Conservation (phyloP, 768 basidiomycete genomes). For the Royoungia palumana region DNA sequence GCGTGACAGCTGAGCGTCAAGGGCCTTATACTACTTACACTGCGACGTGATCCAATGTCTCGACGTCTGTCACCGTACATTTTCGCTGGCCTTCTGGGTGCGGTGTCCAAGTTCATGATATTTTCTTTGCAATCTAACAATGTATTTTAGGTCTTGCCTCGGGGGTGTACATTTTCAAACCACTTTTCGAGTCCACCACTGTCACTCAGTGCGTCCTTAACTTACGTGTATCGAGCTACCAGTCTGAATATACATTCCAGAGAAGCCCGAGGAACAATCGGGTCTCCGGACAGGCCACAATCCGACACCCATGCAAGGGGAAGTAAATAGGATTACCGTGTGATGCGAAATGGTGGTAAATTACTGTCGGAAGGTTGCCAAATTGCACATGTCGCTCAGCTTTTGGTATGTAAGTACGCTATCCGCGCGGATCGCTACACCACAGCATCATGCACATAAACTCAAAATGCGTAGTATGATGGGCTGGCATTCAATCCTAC, state of each 20-base stretch:
- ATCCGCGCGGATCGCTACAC: constrained; percentile 9
- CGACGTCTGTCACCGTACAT: constrained; percentile 49
- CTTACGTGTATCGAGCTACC: no score
- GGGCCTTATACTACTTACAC: background rate
- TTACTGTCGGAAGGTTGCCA: background rate
- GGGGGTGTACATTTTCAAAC: constrained; percentile 66
- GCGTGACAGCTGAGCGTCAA: no score
- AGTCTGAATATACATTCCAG: constrained; percentile 10
- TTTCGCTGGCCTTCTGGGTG: constrained; percentile 59
- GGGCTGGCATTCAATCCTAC: constrained; percentile 16
- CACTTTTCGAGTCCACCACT: constrained; percentile 31
- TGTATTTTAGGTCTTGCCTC: constrained; percentile 50
- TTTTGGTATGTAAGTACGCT: constrained; percentile 7
- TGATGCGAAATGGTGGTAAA: background rate
- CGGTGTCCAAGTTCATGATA: background rate
- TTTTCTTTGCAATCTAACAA: constrained; percentile 1
- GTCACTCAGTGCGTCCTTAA: constrained; percentile 13
- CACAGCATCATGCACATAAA: constrained; percentile 3
- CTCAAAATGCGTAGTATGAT: constrained; percentile 1
- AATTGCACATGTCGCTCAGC: background rate
- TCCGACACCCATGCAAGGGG: background rate
- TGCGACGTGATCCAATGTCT: constrained; percentile 17
- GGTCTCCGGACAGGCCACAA: constrained; percentile 5
- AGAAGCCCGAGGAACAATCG: constrained; percentile 1
- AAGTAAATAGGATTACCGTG: constrained; percentile 10